These are phyloP conservation scores for Powellomyces hirtus DNA, from an alignment of 192 early-diverging fungal species.

Conservation along the genomic window DNA sequence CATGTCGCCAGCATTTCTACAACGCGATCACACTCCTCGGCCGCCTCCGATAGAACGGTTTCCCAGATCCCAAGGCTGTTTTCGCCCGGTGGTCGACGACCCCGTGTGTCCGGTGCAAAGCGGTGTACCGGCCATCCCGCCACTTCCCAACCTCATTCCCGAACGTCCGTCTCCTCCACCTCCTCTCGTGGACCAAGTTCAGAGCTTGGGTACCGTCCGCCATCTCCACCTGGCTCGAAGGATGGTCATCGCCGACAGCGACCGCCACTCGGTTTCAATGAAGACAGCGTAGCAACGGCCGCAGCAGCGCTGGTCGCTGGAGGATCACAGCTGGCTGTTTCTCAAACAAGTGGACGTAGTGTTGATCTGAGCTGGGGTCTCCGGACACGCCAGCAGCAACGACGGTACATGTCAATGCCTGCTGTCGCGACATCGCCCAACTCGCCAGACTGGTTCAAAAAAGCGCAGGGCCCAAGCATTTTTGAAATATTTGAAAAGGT, in stretches of 20 bases:
- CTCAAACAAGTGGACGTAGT: not conserved
- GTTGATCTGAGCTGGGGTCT: not conserved
- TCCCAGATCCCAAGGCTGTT: too few relatives aligned
- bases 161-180: too few relatives aligned
- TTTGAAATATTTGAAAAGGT: slow-evolving; percentile 33
- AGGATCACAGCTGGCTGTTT: not conserved
- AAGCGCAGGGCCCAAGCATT: slow-evolving; percentile 18
- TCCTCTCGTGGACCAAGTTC: too few relatives aligned
- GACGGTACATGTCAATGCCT: slow-evolving; percentile 21
- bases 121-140: too few relatives aligned
- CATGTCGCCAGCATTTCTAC: too few relatives aligned
- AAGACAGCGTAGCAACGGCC: not conserved
- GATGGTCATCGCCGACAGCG: not conserved
- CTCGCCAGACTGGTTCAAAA: slow-evolving; percentile 24
- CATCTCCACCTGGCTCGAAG: not conserved
- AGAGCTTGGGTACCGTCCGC: not conserved
- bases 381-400: slow-evolving; percentile 3
- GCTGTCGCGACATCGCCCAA: slow-evolving; percentile 11
- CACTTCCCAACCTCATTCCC: not conserved
- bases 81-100: too few relatives aligned
- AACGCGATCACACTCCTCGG: too few relatives aligned
- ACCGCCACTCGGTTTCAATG: not conserved
- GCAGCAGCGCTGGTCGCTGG: not conserved
- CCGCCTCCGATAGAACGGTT: too few relatives aligned
- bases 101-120: too few relatives aligned